Evolutionary conservation across 2,329 filamentous ascomycete genomes (phyloP).

Genomic region (Dothistroma pini): DNA sequence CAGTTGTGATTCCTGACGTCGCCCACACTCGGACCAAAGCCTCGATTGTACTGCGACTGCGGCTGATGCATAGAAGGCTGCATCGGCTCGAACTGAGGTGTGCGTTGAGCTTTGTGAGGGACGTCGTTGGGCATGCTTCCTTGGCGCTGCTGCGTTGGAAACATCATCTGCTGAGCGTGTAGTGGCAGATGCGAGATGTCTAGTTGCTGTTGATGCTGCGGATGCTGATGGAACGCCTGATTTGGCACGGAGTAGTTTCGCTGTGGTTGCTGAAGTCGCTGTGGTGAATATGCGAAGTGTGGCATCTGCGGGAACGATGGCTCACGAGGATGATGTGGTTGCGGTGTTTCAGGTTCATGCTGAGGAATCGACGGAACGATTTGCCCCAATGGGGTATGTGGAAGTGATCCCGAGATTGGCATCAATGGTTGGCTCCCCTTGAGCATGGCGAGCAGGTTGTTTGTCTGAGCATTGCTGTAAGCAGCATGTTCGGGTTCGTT

Average conservation of each 20-base stretch:
- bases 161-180: constrained; percentile 22
- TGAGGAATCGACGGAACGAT: constrained; percentile 45
- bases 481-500: neutral
- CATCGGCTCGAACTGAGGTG: neutral
- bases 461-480: constrained; percentile 37
- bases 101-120: constrained; percentile 4
- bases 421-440: constrained; percentile 37
- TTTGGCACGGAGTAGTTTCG: constrained; percentile 18
- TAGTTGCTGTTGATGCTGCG: constrained; percentile 24
- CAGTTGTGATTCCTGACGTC: neutral
- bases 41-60: neutral
- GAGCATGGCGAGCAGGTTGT: constrained; percentile 56
- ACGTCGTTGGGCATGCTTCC: constrained; percentile 19
- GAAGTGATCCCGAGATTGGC: constrained; percentile 11
- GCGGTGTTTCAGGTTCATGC: constrained; percentile 54
- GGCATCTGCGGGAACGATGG: constrained; percentile 49
- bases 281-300: constrained; percentile 45
- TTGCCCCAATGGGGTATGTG: constrained; percentile 52
- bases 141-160: constrained; percentile 28
- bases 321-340: constrained; percentile 44
- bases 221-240: constrained; percentile 8
- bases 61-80: neutral
- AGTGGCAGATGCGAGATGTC: constrained; percentile 23
- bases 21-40: neutral
- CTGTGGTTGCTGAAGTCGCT: constrained; percentile 37